A percentile compares a stretch with the other conserved stretches of the same genome.
Conservation (phyloP, 1,139 yeast species). For the Candida sojae region DNA sequence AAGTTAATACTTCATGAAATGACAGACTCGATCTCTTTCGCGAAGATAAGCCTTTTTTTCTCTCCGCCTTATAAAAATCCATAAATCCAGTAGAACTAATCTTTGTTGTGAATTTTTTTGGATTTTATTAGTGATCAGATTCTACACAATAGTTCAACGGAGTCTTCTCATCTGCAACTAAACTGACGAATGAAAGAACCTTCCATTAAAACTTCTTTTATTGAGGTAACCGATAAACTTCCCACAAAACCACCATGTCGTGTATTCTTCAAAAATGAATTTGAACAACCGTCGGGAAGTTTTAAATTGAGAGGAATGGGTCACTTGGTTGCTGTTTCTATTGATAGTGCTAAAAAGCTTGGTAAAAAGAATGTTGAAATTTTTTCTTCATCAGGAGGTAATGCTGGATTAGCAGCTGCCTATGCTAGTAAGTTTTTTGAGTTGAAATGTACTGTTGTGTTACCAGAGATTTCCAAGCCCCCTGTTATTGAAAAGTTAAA, state of each 20-base stretch:
- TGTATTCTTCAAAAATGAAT: constrained; percentile 42
- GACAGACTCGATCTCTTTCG: too few species aligned
- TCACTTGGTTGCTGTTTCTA: constrained; percentile 25
- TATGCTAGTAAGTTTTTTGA: constrained; percentile 29
- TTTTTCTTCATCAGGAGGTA: constrained; percentile 47
- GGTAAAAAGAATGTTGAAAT: constrained; percentile 25
- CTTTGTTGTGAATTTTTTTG: too few species aligned
- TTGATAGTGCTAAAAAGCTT: constrained; percentile 20
- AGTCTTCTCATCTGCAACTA: not conserved
- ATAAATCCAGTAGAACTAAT: too few species aligned
- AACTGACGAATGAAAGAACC: constrained; percentile 7
- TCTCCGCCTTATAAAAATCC: too few species aligned
- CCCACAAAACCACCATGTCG: constrained; percentile 43
- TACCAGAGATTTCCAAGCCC: constrained; percentile 30
- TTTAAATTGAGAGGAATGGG: constrained; percentile 46
- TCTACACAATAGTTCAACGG: too few species aligned
- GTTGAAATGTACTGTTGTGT: constrained; percentile 40
- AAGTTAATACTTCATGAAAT: too few species aligned
- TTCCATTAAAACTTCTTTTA: constrained; percentile 31
- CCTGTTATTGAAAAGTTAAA: constrained; percentile 27
- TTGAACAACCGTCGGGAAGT: constrained; percentile 44
- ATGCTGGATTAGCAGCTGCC: constrained; percentile 51
- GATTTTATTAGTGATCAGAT: too few species aligned
- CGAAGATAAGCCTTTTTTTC: too few species aligned
- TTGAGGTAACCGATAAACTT: constrained; percentile 34